Conservation (phyloP, 2,329 filamentous ascomycete genomes). For the Thielaviopsis euricoi region DNA sequence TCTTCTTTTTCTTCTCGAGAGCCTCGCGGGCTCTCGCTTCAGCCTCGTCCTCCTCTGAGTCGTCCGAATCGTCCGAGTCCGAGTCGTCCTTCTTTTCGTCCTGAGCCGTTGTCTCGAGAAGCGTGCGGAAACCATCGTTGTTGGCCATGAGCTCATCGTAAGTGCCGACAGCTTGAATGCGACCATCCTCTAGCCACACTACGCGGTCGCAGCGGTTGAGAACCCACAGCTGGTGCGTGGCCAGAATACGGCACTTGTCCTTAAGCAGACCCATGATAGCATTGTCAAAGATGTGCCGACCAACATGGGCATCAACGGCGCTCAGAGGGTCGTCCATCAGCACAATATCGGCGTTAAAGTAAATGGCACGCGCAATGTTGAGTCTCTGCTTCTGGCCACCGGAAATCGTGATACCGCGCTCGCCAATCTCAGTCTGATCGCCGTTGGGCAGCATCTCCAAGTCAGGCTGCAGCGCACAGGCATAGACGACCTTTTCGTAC, state of each 20-base stretch:
- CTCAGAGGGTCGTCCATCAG: constrained; percentile 55
- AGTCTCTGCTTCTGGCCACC: constrained; percentile 90
- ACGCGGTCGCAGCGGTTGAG: constrained; percentile 81
- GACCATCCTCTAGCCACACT: constrained; percentile 80
- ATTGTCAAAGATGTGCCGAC: constrained; percentile 73
- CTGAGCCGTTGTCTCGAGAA: constrained; percentile 74
- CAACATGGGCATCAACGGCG: constrained; percentile 54
- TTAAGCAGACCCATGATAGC: constrained; percentile 80
- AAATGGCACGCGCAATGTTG: constrained; percentile 74
- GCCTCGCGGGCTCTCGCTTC: constrained; percentile 26
- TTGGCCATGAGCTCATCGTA: constrained; percentile 74
- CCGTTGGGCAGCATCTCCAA: constrained; percentile 84
- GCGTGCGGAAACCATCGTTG: constrained; percentile 59
- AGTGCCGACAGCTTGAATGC: constrained; percentile 71
- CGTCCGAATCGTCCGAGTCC: constrained; percentile 28
- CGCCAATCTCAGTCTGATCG: constrained; percentile 83
- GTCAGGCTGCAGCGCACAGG: constrained; percentile 73
- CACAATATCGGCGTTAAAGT: constrained; percentile 52
- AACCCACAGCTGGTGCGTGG: constrained; percentile 90
- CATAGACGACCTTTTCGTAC: constrained; percentile 72
- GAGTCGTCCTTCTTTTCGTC: constrained; percentile 43
- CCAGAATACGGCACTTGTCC: constrained; percentile 78
- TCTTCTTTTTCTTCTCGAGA: constrained; percentile 21
- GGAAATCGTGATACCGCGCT: constrained; percentile 87
- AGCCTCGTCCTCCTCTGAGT: constrained; percentile 27